phyloP scores from a whole-genome alignment of 768 basidiomycete genomes.

The Lentinus brumalis region DNA sequence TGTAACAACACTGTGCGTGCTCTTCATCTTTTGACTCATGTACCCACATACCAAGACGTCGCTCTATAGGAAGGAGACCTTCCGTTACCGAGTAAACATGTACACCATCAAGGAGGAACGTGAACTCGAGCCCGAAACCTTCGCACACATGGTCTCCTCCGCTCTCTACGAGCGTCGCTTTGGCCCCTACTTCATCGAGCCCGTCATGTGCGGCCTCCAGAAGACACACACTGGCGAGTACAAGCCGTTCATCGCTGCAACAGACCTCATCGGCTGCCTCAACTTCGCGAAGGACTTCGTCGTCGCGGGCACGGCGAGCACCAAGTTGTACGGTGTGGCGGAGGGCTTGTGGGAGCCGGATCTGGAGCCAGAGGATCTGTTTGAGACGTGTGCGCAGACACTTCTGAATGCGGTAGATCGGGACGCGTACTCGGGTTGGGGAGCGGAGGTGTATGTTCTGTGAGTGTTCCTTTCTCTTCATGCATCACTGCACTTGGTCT shows the following conservation, averaged over 20 bases:
- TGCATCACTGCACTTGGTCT: neutral
- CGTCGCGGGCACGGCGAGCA: constrained; percentile 89
- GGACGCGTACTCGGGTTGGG: constrained; percentile 97
- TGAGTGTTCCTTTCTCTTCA: constrained; percentile 43
- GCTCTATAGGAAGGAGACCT: constrained; percentile 73
- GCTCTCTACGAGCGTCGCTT: constrained; percentile 96
- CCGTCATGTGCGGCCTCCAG: constrained; percentile 91
- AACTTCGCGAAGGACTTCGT: constrained; percentile 97
- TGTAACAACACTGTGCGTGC: constrained; percentile 81
- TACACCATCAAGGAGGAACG: constrained; percentile 99
- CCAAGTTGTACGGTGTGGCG: constrained; percentile 94
- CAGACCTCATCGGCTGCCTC: constrained; percentile 91
- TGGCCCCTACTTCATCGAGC: constrained; percentile 95
- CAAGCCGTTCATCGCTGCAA: constrained; percentile 93
- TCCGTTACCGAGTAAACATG: constrained; percentile 97
- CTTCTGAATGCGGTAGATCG: constrained; percentile 93
- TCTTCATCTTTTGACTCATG: neutral
- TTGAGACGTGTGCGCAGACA: constrained; percentile 98
- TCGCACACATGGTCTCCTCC: constrained; percentile 92
- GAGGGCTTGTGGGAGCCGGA: constrained; percentile 99
- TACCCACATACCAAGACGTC: neutral
- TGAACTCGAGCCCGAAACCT: constrained; percentile 94
- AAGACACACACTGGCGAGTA: constrained; percentile 68
- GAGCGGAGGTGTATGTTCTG: constrained; percentile 94
- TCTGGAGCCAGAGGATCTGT: constrained; percentile 93